Base-by-base conservation (phyloP, 805 yeast genomes). In the Myxozyma vanderwaltii region DNA sequence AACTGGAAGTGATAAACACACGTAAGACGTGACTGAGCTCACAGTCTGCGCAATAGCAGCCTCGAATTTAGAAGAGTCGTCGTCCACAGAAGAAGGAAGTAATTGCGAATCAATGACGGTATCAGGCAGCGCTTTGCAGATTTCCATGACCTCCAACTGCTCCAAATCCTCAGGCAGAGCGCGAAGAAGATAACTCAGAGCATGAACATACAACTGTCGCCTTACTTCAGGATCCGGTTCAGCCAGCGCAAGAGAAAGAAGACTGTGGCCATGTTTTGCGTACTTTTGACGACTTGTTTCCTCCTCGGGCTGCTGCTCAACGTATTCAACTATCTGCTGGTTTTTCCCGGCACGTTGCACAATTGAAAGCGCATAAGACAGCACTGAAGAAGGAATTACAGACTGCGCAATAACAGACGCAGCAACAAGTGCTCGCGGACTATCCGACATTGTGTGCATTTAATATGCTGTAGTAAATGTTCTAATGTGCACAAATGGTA, bases 191-290 rank as follows among this genome's bases (percentile, higher is more conserved):
- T 53, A 54, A 3, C 52, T 54, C 23, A 61, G 21, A 3, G 59
- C 56, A 29, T 54, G 56, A 13, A 61, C 45, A 17, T 54, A 58
- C 4, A 61, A 52, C 49, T 58, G 62, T n/a, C 63, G 23, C 24
- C 59, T 46, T 8, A 58, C 38, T 1, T 33, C 58, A 6, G 41
- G 27, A 19, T 51, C 52, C 7, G 35, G 43, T 23, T 48, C 52
- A 15, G 21, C 41, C 19, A 17, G 31, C 12, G 52, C 43, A 15
- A 48, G 43, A 13, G 41, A 10, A 8, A 48, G 43, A 24, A 48
- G 41, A 12, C 15, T 24, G 43, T 35, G 52, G 33, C 52, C 52
- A 19, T 35, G 31, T 7, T 17, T 12, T 13, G 52, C 52, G 43
- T 48, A 48, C 7, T 23, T 19, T 15, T 21, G 4, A 4, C 35